A percentile compares a stretch with the other conserved stretches of the same genome.
Conservation (phyloP, 345 rosid species). For the Syzygium oleosum region DNA sequence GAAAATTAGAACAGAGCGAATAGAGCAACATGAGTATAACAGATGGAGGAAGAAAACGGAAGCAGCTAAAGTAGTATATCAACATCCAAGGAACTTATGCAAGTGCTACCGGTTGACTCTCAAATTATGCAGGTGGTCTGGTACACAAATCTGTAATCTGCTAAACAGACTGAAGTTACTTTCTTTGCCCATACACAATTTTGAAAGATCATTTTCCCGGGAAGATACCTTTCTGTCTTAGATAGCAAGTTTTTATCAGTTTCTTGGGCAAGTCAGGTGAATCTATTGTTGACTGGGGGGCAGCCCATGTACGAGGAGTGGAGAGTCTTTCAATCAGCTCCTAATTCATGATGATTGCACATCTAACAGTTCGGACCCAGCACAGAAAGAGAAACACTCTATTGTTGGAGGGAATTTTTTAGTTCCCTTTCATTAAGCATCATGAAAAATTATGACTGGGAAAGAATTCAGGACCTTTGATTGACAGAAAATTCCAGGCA, state of each 20-base stretch:
- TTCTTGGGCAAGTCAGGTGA: not conserved
- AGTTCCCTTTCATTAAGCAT: not conserved
- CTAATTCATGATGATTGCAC: not conserved
- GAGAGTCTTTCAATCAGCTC: not conserved
- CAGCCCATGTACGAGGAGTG: not conserved
- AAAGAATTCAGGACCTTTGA: not conserved
- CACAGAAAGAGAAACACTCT: not conserved
- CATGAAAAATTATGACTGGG: not conserved
- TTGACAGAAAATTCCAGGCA: not conserved
- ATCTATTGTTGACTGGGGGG: not conserved
- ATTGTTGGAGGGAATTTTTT: not conserved
- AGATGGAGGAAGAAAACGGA: not conserved
- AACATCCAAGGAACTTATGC: not conserved
- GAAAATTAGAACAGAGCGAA: not conserved
- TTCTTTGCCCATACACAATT: not conserved
- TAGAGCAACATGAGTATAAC: not conserved
- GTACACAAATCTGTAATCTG: not conserved
- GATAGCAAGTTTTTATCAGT: not conserved
- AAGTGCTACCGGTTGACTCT: not conserved
- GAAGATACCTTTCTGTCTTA: not conserved
- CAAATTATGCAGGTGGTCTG: not conserved
- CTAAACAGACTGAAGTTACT: not conserved
- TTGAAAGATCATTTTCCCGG: not conserved
- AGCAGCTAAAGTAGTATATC: not conserved
- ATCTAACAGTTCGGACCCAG: not conserved